phyloP scores from a whole-genome alignment of 2,329 filamentous ascomycete genomes.

The Penicillium sclerotiorum region DNA sequence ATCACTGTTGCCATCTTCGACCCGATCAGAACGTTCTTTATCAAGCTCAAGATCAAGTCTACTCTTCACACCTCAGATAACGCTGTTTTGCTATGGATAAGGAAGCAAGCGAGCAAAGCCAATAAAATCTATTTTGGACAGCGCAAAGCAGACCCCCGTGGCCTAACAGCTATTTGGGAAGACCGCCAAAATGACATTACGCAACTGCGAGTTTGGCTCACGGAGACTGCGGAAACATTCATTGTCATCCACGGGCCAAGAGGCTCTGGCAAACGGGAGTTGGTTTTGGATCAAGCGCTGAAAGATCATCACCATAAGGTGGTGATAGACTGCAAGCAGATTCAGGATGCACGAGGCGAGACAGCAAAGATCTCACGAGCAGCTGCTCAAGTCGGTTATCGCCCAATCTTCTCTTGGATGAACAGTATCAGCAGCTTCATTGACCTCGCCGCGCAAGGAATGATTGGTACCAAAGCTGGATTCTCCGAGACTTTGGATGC shows the following conservation, averaged over 20 bases:
- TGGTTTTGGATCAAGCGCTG: slow-evolving; percentile 82
- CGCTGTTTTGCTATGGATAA: slow-evolving; percentile 77
- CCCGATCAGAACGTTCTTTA: slow-evolving; percentile 89
- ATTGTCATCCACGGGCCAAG: slow-evolving; percentile 91
- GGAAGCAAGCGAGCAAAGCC: slow-evolving; percentile 58
- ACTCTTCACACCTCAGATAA: slow-evolving; percentile 75
- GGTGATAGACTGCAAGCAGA: slow-evolving; percentile 88
- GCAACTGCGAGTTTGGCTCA: slow-evolving; percentile 79
- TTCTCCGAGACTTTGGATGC: slow-evolving; percentile 92
- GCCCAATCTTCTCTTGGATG: slow-evolving; percentile 93
- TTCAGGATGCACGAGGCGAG: slow-evolving; percentile 88
- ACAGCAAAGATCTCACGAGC: slow-evolving; percentile 79
- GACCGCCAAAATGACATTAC: slow-evolving; percentile 81
- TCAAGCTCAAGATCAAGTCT: slow-evolving; percentile 82
- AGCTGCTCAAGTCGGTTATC: slow-evolving; percentile 82
- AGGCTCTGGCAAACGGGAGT: slow-evolving; percentile 86
- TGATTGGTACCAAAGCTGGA: slow-evolving; percentile 89
- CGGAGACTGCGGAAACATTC: slow-evolving; percentile 87
- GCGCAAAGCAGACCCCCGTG: slow-evolving; percentile 63
- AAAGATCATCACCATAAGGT: slow-evolving; percentile 75
- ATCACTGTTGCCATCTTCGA: slow-evolving; percentile 90
- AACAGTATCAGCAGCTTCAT: slow-evolving; percentile 92
- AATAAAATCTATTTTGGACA: slow-evolving; percentile 48
- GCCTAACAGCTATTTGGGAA: slow-evolving; percentile 81
- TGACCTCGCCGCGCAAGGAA: slow-evolving; percentile 89